Evolutionary conservation across 306 rosid genomes (phyloP).

Genomic region (Potentilla sterilis): DNA sequence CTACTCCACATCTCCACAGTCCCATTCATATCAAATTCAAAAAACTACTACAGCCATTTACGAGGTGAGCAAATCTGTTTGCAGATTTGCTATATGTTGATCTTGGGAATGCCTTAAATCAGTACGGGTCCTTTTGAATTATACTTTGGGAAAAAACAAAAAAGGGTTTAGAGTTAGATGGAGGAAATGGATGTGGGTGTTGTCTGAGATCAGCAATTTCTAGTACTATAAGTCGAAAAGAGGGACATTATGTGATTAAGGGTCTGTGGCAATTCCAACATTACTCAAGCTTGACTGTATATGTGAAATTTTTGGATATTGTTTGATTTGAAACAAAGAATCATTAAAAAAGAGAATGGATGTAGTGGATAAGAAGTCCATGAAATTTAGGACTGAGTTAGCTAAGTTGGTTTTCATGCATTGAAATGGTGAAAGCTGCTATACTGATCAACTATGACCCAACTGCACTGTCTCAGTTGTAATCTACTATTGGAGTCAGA

Average conservation of each 20-base stretch:
- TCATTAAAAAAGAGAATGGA: neutral
- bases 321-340: neutral
- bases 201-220: neutral
- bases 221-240: neutral
- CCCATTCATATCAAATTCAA: neutral
- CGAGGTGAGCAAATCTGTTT: neutral
- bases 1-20: neutral
- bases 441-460: slow-evolving; percentile 61
- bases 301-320: neutral
- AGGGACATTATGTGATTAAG: neutral
- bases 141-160: too few species aligned
- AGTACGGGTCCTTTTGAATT: neutral
- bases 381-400: neutral
- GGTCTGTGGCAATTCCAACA: neutral
- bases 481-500: slow-evolving; percentile 64
- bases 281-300: neutral
- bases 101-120: neutral
- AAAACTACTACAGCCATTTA: neutral
- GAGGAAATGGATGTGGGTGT: neutral
- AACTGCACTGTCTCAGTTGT: slow-evolving; percentile 57
- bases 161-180: neutral
- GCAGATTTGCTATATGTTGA: neutral
- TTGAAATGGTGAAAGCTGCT: slow-evolving; percentile 46
- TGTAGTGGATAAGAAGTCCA: neutral
- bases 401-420: neutral